Conservation (phyloP, 306 rosid genomes). For the Dicorynia guianensis region DNA sequence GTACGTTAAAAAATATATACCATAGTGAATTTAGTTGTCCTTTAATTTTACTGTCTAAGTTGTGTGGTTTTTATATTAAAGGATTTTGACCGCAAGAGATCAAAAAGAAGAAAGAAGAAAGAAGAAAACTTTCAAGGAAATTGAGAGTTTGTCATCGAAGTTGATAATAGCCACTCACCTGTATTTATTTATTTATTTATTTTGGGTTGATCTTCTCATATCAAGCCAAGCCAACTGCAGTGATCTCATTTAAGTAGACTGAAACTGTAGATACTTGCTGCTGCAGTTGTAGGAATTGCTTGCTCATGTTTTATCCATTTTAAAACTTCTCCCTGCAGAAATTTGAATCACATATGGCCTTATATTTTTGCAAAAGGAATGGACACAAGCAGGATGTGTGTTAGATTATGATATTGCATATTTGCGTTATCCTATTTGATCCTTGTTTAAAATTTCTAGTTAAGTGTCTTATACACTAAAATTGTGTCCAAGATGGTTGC, state of each 20-base stretch:
- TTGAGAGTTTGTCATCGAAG: background rate
- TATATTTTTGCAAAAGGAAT: background rate
- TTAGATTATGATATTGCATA: background rate
- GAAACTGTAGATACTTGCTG: background rate
- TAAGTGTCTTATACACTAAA: background rate
- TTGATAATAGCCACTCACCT: background rate
- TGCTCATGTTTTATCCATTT: background rate
- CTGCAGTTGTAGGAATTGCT: background rate
- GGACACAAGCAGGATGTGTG: background rate
- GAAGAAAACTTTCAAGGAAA: no score
- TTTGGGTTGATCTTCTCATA: background rate
- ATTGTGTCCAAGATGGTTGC: background rate
- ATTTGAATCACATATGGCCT: background rate
- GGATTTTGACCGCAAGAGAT: background rate
- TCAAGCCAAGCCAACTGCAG: background rate
- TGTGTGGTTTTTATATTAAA: background rate
- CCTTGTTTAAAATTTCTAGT: background rate
- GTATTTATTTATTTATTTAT: background rate
- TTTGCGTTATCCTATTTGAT: background rate
- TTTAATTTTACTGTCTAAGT: slow-evolving; percentile 1
- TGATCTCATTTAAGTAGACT: background rate
- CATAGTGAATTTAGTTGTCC: slow-evolving; percentile 11
- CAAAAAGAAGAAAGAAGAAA: no score
- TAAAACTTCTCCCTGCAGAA: slow-evolving; percentile 1
- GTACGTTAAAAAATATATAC: slow-evolving; percentile 23